A percentile compares a stretch with the other conserved stretches of the same genome.
Conservation (phyloP, 768 basidiomycete species). For the Rhizopogon vesiculosus region DNA sequence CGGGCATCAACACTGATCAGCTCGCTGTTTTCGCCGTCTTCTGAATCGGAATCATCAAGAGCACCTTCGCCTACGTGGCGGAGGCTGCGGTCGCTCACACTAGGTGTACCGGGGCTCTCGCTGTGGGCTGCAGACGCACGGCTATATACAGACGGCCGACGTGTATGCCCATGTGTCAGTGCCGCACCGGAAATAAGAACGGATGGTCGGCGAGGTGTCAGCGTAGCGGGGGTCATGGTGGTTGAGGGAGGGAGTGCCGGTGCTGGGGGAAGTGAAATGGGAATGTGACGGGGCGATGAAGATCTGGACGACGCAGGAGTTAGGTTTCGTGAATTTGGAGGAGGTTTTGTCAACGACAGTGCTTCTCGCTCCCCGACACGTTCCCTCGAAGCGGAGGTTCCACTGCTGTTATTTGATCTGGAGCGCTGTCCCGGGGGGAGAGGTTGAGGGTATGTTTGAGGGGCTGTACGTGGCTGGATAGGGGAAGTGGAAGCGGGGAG, state of each 20-base stretch:
- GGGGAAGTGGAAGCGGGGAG: constrained; percentile 16
- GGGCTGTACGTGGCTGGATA: constrained; percentile 16
- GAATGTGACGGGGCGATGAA: constrained; percentile 48
- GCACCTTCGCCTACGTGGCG: constrained; percentile 75
- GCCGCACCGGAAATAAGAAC: constrained; percentile 32
- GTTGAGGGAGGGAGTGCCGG: constrained; percentile 31
- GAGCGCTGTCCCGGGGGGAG: constrained; percentile 9
- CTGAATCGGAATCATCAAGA: constrained; percentile 73
- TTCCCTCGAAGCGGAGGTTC: constrained; percentile 23
- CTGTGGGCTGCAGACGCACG: constrained; percentile 38
- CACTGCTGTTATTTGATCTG: constrained; percentile 9
- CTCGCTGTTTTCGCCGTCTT: constrained; percentile 16
- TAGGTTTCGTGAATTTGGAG: constrained; percentile 38
- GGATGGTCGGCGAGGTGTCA: constrained; percentile 36
- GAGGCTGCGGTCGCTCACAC: constrained; percentile 39
- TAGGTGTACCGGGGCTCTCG: constrained; percentile 28
- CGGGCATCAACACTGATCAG: constrained; percentile 9
- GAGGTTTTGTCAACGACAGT: constrained; percentile 18
- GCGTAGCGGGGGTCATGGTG: constrained; percentile 41
- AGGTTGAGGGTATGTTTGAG: not conserved
- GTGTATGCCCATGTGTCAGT: constrained; percentile 22
- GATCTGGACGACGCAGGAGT: constrained; percentile 57
- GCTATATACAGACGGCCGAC: constrained; percentile 36
- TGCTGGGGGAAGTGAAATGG: constrained; percentile 34
- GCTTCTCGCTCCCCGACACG: constrained; percentile 14